phyloP scores from a whole-genome alignment of 2,329 filamentous ascomycete species.

The Beauveria sp. region DNA sequence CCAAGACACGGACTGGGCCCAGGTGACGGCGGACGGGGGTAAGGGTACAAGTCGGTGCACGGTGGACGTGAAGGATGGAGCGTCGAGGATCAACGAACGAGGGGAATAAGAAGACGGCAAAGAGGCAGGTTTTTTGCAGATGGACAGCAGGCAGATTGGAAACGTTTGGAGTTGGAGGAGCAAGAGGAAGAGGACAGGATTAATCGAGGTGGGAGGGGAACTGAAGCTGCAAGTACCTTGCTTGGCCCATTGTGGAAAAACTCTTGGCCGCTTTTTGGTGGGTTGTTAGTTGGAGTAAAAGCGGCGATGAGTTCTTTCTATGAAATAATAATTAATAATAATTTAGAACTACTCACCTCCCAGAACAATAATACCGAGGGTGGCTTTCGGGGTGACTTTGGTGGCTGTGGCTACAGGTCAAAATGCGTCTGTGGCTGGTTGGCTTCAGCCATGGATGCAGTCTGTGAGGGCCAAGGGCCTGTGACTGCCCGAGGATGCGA shows the following conservation, averaged over 20 bases:
- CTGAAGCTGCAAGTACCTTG: background rate
- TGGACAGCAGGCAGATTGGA: no score
- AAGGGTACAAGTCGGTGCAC: background rate
- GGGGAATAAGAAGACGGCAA: background rate
- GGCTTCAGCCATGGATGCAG: conserved; percentile 3
- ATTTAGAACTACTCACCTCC: no score
- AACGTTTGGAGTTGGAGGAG: background rate
- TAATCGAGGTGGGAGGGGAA: background rate
- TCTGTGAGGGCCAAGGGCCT: background rate
- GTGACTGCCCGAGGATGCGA: background rate
- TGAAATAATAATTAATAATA: no score
- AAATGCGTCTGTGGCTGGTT: background rate
- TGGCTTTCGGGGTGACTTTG: background rate
- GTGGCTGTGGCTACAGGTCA: no score
- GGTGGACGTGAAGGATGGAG: background rate
- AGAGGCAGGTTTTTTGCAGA: background rate
- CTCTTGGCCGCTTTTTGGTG: no score
- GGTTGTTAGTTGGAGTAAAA: no score
- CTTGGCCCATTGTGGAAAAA: background rate
- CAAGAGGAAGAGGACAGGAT: background rate
- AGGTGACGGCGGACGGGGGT: background rate
- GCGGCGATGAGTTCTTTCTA: no score
- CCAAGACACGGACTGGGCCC: conserved; percentile 2
- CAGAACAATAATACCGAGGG: no score
- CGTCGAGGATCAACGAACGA: background rate